Evolutionary conservation across 2,329 filamentous ascomycete genomes (phyloP), one percentile per base, ranked within the genome.

Genomic region (Xylariaceae sp.): DNA sequence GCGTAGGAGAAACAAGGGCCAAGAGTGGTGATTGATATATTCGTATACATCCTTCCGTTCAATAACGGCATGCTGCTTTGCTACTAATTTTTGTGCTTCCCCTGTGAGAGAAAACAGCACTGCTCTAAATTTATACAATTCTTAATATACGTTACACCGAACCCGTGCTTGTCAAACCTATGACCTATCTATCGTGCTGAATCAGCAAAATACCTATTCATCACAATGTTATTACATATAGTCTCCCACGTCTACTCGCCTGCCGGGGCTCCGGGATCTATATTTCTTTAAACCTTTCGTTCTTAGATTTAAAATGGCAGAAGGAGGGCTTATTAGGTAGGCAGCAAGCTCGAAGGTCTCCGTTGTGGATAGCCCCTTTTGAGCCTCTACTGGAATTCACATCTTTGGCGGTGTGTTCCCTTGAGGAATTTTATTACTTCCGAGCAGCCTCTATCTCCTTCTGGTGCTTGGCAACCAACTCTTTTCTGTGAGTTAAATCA

Each of bases 401-500:
- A 7, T 18, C 16, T n/a, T n/a, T 6, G 4, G 27, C 13, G 7
- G 29, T 16, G 11, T 32, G 21, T 8, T 36, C n/a, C n/a, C 26
- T 16, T 27, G 9, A 10, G 4, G 23, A n/a, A 23, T 33, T 26
- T 46, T n/a, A 50, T 57, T 59, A 54, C 39, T 60, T 58, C 16
- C 58, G 58, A 21, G 51, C 52, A 16, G 75, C 77, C 53, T 82
- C 81, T 10, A 83, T 72, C 70, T 85, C 82, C 62, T 81, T 80
- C 70, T 83, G 68, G 69, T 85, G 77, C 71, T 83, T 83, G 64
- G 80, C 80, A 30, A 84, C 62, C 50, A 85, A 72, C 62, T 85
- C 82, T 70, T 81, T 85, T 66, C 81, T 84, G 52, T 48, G 64
- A 20, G 48, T 29, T 20, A 16, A 33, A 64, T 72, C 56, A 72